phyloP scores from a whole-genome alignment of 768 basidiomycete species.

The Phlegmacium glaucopus region DNA sequence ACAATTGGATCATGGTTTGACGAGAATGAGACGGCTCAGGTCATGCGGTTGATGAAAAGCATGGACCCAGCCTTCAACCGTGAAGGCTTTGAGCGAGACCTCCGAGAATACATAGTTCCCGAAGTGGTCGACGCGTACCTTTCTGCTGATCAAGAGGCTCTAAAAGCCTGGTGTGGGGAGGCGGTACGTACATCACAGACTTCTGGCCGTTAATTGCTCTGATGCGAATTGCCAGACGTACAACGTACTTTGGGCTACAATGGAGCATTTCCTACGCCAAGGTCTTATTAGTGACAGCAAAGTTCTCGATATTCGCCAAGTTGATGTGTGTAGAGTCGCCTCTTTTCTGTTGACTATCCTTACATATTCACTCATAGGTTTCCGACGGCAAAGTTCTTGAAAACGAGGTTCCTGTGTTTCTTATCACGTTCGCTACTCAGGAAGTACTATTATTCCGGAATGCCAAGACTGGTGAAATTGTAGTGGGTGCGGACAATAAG shows the following conservation, averaged over 20 bases:
- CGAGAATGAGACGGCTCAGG: constrained; percentile 98
- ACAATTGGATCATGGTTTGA: constrained; percentile 91
- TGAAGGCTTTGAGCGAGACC: constrained; percentile 84
- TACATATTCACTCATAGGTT: constrained; percentile 44
- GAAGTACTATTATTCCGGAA: constrained; percentile 92
- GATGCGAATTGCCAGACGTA: constrained; percentile 60
- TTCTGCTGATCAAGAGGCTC: constrained; percentile 80
- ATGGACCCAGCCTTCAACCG: constrained; percentile 86
- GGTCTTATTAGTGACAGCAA: constrained; percentile 91
- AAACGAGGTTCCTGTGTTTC: constrained; percentile 84
- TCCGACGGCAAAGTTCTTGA: constrained; percentile 88
- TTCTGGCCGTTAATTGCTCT: constrained; percentile 5
- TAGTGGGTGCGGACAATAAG: constrained; percentile 82
- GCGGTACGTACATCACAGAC: constrained; percentile 57
- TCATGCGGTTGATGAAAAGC: constrained; percentile 80
- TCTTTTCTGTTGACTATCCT: neutral
- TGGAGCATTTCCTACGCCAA: constrained; percentile 90
- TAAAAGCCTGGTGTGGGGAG: constrained; percentile 92
- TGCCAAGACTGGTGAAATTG: constrained; percentile 81
- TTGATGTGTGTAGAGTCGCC: constrained; percentile 65
- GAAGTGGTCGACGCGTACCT: constrained; percentile 97
- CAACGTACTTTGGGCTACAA: constrained; percentile 97
- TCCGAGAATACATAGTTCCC: constrained; percentile 95
- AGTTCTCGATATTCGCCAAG: constrained; percentile 94
- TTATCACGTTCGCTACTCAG: constrained; percentile 90